These are phyloP conservation scores for Calocera cornea DNA, from an alignment of 768 basidiomycete genomes.

Conservation along the genomic window DNA sequence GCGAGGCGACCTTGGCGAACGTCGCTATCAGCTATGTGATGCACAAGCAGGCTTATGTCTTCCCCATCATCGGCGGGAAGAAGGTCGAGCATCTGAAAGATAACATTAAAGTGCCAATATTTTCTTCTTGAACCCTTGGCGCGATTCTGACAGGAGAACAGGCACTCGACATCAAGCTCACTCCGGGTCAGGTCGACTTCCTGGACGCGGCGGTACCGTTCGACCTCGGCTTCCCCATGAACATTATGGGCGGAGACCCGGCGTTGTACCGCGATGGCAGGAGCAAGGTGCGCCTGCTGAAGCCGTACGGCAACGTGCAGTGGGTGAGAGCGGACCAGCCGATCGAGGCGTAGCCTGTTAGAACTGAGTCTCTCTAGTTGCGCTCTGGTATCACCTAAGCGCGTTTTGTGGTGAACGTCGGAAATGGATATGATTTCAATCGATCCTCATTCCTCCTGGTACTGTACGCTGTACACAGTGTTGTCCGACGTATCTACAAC, in stretches of 20 bases:
- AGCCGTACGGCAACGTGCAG: not conserved
- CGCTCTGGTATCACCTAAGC: too few species aligned
- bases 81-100: constrained; percentile 18
- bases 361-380: too few species aligned
- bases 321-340: not conserved
- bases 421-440: too few species aligned
- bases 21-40: constrained; percentile 22
- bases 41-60: constrained; percentile 20
- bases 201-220: constrained; percentile 35
- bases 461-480: too few species aligned
- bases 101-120: constrained; percentile 10
- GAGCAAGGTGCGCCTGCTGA: not conserved
- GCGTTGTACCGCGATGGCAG: constrained; percentile 5
- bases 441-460: too few species aligned
- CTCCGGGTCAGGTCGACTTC: constrained; percentile 33
- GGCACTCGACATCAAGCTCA: constrained; percentile 36
- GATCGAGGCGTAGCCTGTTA: not conserved
- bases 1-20: constrained; percentile 3
- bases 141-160: constrained; percentile 12
- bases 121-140: not conserved
- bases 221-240: constrained; percentile 34
- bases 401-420: too few species aligned
- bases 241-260: constrained; percentile 13
- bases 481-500: too few species aligned
- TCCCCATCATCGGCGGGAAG: constrained; percentile 18